Evolutionary conservation across 805 yeast genomes (phyloP).

Genomic region (Priceomyces haplophilus): DNA sequence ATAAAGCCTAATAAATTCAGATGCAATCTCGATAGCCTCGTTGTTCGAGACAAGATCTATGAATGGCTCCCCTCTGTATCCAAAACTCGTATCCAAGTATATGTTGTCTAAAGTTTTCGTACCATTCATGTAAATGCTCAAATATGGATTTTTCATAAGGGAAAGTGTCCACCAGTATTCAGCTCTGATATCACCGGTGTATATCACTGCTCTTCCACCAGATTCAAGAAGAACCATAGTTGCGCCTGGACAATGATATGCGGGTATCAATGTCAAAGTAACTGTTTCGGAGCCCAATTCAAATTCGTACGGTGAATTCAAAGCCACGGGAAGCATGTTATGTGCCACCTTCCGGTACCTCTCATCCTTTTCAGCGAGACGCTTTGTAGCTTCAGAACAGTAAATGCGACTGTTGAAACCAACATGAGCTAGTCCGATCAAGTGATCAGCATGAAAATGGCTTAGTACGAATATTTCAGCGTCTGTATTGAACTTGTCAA

Average conservation of each 20-base stretch:
- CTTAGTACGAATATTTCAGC: conserved; percentile 37
- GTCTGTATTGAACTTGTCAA: conserved; percentile 30
- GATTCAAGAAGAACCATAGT: conserved; percentile 50
- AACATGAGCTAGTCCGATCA: conserved; percentile 43
- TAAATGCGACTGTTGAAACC: conserved; percentile 42
- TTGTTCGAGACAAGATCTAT: conserved; percentile 42
- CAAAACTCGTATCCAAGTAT: conserved; percentile 56
- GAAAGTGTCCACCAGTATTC: conserved; percentile 50
- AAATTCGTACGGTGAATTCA: conserved; percentile 19
- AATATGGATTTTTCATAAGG: conserved; percentile 29
- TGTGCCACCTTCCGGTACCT: conserved; percentile 16
- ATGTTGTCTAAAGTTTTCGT: conserved; percentile 37
- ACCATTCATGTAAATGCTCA: conserved; percentile 42
- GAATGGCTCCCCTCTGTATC: conserved; percentile 47
- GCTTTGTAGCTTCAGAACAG: conserved; percentile 39
- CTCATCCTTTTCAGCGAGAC: conserved; percentile 18
- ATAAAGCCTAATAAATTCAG: conserved; percentile 36
- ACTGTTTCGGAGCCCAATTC: conserved; percentile 16
- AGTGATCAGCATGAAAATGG: conserved; percentile 56
- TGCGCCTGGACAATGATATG: conserved; percentile 62
- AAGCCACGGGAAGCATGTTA: conserved; percentile 17
- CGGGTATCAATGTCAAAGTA: conserved; percentile 41
- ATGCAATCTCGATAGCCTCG: conserved; percentile 37
- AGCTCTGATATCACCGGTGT: conserved; percentile 59
- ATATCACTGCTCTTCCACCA: conserved; percentile 32